Evolutionary conservation across 1,284 basidiomycete species (phyloP).

Genomic region (Cutaneotrichosporon cavernicola): DNA sequence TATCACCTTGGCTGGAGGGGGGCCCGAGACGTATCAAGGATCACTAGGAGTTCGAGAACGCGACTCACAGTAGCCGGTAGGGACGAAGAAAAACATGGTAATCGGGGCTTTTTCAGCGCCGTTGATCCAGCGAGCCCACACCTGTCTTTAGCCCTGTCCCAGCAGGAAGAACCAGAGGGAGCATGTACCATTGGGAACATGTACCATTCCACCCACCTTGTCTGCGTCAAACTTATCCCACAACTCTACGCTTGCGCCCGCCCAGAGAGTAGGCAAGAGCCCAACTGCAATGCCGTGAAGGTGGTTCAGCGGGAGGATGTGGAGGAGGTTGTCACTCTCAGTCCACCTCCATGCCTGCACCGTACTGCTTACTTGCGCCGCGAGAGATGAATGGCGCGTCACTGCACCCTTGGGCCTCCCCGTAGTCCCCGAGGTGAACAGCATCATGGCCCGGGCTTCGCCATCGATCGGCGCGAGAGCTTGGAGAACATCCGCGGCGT

Average conservation of each 20-base stretch:
- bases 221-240: constrained; percentile 44
- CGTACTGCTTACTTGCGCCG: constrained; percentile 40
- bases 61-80: constrained; percentile 37
- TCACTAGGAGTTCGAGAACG: too few relatives aligned
- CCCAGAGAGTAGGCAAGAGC: constrained; percentile 44
- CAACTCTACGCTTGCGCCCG: constrained; percentile 47
- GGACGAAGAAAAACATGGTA: constrained; percentile 43
- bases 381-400: constrained; percentile 43
- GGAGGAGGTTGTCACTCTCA: constrained; percentile 33
- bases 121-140: constrained; percentile 42
- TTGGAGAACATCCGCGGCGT: not conserved
- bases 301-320: constrained; percentile 46
- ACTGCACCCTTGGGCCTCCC: constrained; percentile 47
- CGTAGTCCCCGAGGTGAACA: constrained; percentile 49
- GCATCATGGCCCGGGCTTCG: constrained; percentile 44
- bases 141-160: constrained; percentile 16
- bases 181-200: not conserved
- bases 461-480: constrained; percentile 25
- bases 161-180: not conserved
- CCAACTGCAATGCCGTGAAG: constrained; percentile 49
- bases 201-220: constrained; percentile 25
- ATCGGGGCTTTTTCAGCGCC: constrained; percentile 27
- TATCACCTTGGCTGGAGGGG: too few relatives aligned
- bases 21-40: not conserved
- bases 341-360: constrained; percentile 44